Evolutionary conservation across 345 rosid genomes (phyloP).

Genomic region (Dovyalis caffra): DNA sequence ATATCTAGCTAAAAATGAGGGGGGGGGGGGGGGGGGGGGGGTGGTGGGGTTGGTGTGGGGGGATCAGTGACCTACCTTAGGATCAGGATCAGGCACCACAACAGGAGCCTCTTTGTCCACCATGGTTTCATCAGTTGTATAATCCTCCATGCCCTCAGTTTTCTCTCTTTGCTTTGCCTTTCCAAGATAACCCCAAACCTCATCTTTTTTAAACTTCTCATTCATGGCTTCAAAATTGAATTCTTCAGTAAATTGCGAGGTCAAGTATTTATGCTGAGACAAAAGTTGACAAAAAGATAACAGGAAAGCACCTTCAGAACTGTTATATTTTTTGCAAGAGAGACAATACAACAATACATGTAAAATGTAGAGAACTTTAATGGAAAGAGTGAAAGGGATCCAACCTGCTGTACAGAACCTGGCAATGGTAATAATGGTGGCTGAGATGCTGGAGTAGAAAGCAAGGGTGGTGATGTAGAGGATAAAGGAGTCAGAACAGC

Average conservation of each 20-base stretch:
- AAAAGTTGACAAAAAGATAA: conserved; percentile 22
- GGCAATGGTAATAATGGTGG: conserved; percentile 43
- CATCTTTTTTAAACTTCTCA: conserved; percentile 66
- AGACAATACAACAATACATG: background rate
- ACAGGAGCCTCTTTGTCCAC: conserved; percentile 6
- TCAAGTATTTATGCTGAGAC: conserved; percentile 16
- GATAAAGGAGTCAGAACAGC: conserved; percentile 7
- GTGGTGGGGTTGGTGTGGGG: too few relatives aligned
- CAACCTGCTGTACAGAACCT: conserved; percentile 24
- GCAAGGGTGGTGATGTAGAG: conserved; percentile 8
- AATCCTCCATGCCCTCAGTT: conserved; percentile 12
- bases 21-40: too few relatives aligned
- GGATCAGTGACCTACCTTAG: conserved; percentile 19
- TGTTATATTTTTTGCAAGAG: background rate
- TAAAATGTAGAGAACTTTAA: background rate
- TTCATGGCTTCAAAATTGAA: conserved; percentile 81
- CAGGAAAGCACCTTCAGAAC: background rate
- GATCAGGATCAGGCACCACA: conserved; percentile 13
- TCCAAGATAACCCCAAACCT: conserved; percentile 64
- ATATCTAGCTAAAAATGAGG: background rate
- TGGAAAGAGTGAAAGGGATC: background rate
- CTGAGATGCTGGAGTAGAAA: conserved; percentile 23
- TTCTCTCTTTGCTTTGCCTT: conserved; percentile 31
- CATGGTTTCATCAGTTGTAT: conserved; percentile 7
- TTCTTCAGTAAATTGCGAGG: conserved; percentile 49